Evolutionary conservation across 805 yeast species (phyloP).

Genomic region (Myxozyma kluyveri): DNA sequence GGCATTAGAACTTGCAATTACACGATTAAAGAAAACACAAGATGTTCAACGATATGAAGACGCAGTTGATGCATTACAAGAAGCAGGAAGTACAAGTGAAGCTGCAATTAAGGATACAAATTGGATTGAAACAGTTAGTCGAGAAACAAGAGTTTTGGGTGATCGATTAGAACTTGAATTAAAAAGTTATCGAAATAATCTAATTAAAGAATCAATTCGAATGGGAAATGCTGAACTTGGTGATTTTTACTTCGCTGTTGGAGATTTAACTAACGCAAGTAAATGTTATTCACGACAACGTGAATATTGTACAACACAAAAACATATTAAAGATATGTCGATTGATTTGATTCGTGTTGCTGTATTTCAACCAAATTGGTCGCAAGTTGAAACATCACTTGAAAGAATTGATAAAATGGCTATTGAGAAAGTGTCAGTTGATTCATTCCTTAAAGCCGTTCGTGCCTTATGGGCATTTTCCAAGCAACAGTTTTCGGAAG

Average conservation of each 20-base stretch:
- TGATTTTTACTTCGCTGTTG: conserved; percentile 15
- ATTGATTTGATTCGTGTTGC: conserved; percentile 24
- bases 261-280: conserved; percentile 20
- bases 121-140: conserved; percentile 14
- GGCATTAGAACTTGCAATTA: conserved; percentile 22
- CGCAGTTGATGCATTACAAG: conserved; percentile 11
- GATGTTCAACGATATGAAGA: conserved; percentile 19
- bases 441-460: conserved; percentile 13
- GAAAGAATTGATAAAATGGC: conserved; percentile 16
- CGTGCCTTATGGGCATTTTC: conserved; percentile 18
- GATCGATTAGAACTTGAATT: conserved; percentile 26
- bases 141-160: conserved; percentile 5
- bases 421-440: conserved; percentile 7
- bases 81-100: conserved; percentile 3
- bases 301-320: conserved; percentile 28
- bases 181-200: conserved; percentile 26
- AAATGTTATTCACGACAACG: conserved; percentile 21
- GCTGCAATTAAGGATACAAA: conserved; percentile 10
- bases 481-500: conserved; percentile 6
- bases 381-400: conserved; percentile 19
- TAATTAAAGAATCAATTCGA: conserved; percentile 28
- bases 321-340: conserved; percentile 24
- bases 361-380: conserved; percentile 21
- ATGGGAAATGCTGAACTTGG: conserved; percentile 28
- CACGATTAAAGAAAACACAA: conserved; percentile 9